Evolutionary conservation across 2,329 filamentous ascomycete genomes (phyloP), one percentile per base, ranked within the genome.

Genomic region (Ceratocystis eucalypticola): DNA sequence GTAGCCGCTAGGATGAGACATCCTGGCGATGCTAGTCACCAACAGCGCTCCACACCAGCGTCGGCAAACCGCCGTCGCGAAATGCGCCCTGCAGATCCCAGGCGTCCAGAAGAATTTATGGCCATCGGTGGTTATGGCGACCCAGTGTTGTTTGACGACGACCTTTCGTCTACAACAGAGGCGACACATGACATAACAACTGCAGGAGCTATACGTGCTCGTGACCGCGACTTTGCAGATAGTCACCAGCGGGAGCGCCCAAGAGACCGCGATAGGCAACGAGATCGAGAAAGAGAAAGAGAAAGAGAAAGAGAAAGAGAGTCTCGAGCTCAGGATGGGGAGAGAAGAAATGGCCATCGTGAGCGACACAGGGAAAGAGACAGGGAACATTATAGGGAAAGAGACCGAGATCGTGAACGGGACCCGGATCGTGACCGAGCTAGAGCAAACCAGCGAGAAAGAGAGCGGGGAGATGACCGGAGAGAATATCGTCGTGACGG

Each of bases 71-170:
- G 76, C 77, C 69, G 71, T 72, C 17, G 80, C 68, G 89, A 96
- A 76, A 75, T 80, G 0, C 81, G 81, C 0, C 92, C 92, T 0
- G 83, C 84, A 30, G 82, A 84, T 41, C 79, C 86, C 68, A 81
- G 90, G 66, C 82, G 84, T 41, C 81, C 89, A 0, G 79, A 82
- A 4, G 91, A 94, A 71, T 97, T 96, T 71, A 87, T 91, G 74
- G 83, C 87, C 69, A 82, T 95, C 79, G 93, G 93, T 48, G 91
- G 91, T 17, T 89, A 88, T 71, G 93, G 91, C 4, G 93, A 97
- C 72, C 85, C 91, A 74, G 79, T 82, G 55, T 79, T 96, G 15
- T 96, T 86, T 73, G 84, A 82, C 8, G 79, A 89, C 62, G 25
- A 57, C 5, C 55, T 8, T 22, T n/a, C 33, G n/a, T 12, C 30